Conservation (phyloP, 1,284 basidiomycete genomes). For the Apiotrichum siamense region DNA sequence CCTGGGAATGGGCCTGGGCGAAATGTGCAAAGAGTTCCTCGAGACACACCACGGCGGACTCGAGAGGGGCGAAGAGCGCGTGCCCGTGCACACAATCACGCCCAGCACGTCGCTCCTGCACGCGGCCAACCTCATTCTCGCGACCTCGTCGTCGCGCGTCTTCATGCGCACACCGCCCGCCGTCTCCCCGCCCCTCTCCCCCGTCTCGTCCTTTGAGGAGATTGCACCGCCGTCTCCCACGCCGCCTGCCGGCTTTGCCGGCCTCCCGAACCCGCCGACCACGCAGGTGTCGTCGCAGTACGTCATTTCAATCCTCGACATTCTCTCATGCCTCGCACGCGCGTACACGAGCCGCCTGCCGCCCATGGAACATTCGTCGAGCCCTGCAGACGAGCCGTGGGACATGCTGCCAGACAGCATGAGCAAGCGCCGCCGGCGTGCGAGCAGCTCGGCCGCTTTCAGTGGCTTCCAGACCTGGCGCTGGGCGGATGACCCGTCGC, state of each 20-base stretch:
- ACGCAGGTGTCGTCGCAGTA: constrained; percentile 31
- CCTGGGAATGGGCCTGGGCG: constrained; percentile 29
- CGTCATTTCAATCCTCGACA: constrained; percentile 35
- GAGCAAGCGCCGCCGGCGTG: constrained; percentile 19
- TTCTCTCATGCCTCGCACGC: constrained; percentile 27
- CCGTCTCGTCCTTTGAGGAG: constrained; percentile 21
- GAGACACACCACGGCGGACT: constrained; percentile 22
- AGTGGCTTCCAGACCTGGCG: constrained; percentile 27
- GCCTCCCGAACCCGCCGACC: constrained; percentile 25
- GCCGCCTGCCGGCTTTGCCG: constrained; percentile 12
- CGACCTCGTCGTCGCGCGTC: constrained; percentile 32
- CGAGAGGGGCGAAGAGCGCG: constrained; percentile 33
- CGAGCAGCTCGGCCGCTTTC: constrained; percentile 13
- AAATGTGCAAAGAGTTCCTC: constrained; percentile 30
- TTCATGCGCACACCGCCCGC: constrained; percentile 24
- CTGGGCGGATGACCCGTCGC: constrained; percentile 19
- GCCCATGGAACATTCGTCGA: constrained; percentile 3
- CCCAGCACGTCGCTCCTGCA: constrained; percentile 26
- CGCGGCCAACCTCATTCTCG: constrained; percentile 34
- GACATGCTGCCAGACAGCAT: constrained; percentile 21
- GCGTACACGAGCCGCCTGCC: constrained; percentile 15
- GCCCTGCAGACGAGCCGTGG: background rate
- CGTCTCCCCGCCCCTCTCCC: constrained; percentile 25
- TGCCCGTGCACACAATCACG: constrained; percentile 36
- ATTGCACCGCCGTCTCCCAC: constrained; percentile 19